Percentiles rank a stretch among this genome's conserved stretches.
Evolutionary conservation across 371 early-diverging fungal species (phyloP).

Genomic region (Dichotomocladium elegans): DNA sequence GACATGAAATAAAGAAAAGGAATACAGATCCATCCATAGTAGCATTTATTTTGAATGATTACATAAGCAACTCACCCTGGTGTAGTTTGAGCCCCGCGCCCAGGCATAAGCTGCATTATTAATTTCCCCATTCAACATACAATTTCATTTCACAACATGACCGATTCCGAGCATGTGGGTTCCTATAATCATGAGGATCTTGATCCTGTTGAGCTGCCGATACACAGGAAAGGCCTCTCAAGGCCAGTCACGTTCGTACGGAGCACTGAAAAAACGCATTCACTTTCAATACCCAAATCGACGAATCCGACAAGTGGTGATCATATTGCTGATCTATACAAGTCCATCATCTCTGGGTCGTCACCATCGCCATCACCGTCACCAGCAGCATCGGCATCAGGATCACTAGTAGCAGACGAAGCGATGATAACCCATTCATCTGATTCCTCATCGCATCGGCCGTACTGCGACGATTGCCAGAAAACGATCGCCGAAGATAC

Average conservation of each 20-base stretch:
- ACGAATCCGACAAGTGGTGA: slow-evolving; percentile 2
- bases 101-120: too few species aligned
- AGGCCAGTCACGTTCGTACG: neutral
- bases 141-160: too few species aligned
- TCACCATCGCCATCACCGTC: neutral
- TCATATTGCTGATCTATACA: slow-evolving; percentile 9
- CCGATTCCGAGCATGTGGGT: too few species aligned
- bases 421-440: too few species aligned
- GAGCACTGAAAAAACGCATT: neutral
- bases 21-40: too few species aligned
- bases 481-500: slow-evolving; percentile 7
- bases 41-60: too few species aligned
- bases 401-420: neutral
- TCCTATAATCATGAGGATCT: too few species aligned
- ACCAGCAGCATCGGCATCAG: neutral
- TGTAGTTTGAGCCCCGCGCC: too few species aligned
- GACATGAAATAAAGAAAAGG: too few species aligned
- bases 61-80: too few species aligned
- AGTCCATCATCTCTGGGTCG: neutral
- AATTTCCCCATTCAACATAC: too few species aligned
- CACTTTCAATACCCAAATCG: neutral
- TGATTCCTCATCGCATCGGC: neutral
- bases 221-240: neutral
- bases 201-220: too few species aligned
- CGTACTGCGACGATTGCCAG: slow-evolving; percentile 22